Percentiles rank a stretch among this genome's conserved stretches.
Conservation (phyloP, 805 yeast species). For the Cyberlindnera euphorbiiphila region DNA sequence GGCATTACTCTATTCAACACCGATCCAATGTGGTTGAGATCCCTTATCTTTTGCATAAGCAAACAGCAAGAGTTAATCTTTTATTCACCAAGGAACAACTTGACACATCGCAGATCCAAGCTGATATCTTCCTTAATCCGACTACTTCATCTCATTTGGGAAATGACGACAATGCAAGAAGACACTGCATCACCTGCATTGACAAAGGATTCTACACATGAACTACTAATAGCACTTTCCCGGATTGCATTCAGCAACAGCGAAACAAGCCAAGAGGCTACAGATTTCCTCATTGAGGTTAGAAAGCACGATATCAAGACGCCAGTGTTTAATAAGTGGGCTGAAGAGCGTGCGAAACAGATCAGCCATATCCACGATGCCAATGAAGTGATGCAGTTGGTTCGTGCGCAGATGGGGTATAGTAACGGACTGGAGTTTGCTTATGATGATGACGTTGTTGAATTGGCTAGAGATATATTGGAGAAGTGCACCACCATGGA, state of each 20-base stretch:
- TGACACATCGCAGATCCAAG: constrained; percentile 23
- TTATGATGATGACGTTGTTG: constrained; percentile 59
- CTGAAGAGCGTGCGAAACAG: constrained; percentile 39
- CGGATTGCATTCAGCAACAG: constrained; percentile 49
- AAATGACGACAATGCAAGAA: constrained; percentile 14
- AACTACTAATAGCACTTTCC: constrained; percentile 47
- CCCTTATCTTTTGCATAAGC: constrained; percentile 24
- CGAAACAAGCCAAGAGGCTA: constrained; percentile 37
- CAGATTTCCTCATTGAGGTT: constrained; percentile 34
- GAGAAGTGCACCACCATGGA: constrained; percentile 68
- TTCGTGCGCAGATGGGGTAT: constrained; percentile 38
- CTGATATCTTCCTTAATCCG: constrained; percentile 20
- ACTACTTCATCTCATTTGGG: constrained; percentile 26
- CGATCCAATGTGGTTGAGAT: constrained; percentile 24
- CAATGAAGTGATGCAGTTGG: constrained; percentile 23
- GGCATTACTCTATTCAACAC: constrained; percentile 20
- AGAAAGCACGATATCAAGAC: constrained; percentile 29
- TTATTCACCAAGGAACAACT: constrained; percentile 23
- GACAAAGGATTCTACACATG: constrained; percentile 35
- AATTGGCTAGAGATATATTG: constrained; percentile 65
- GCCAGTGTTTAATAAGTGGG: constrained; percentile 40
- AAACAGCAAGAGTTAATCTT: constrained; percentile 32
- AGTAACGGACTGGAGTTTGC: constrained; percentile 61
- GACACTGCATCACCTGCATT: constrained; percentile 17
- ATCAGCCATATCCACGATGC: constrained; percentile 32